These are phyloP conservation scores for Irpex rosettiformis DNA, from an alignment of 1,284 basidiomycete genomes.

Conservation along the genomic window DNA sequence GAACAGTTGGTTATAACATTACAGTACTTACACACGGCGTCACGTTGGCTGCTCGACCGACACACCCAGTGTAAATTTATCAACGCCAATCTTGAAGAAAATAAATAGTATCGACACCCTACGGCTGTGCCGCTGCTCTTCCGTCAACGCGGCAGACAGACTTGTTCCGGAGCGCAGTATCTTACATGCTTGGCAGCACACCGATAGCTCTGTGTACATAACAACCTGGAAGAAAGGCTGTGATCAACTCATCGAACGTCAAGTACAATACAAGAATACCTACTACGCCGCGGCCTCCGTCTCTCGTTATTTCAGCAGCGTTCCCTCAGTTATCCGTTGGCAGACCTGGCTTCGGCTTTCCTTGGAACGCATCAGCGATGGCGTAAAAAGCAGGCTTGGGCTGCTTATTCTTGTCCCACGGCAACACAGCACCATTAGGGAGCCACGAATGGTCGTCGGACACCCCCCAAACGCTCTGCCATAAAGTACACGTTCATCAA, in stretches of 20 bases:
- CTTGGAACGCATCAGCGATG: conserved; percentile 15
- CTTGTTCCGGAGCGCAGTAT: no score
- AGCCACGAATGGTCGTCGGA: conserved; percentile 16
- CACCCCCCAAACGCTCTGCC: conserved; percentile 13
- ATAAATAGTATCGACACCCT: not conserved
- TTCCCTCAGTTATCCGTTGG: not conserved
- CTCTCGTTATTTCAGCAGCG: not conserved
- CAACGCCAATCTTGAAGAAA: not conserved
- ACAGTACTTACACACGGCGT: no score
- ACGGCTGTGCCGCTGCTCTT: not conserved
- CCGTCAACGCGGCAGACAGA: not conserved
- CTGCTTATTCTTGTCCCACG: conserved; percentile 13
- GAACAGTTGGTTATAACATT: no score
- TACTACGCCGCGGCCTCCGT: not conserved
- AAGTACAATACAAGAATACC: not conserved
- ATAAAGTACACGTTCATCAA: not conserved
- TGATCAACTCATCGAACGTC: not conserved
- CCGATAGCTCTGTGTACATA: no score
- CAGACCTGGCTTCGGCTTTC: conserved; percentile 9
- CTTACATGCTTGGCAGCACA: no score
- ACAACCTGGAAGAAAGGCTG: no score
- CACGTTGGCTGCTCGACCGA: no score
- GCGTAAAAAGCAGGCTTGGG: conserved; percentile 16
- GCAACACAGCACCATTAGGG: conserved; percentile 9
- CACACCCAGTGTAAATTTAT: not conserved